These are phyloP conservation scores for Candida smagusa DNA, from an alignment of 1,139 yeast genomes.

Conservation along the genomic window DNA sequence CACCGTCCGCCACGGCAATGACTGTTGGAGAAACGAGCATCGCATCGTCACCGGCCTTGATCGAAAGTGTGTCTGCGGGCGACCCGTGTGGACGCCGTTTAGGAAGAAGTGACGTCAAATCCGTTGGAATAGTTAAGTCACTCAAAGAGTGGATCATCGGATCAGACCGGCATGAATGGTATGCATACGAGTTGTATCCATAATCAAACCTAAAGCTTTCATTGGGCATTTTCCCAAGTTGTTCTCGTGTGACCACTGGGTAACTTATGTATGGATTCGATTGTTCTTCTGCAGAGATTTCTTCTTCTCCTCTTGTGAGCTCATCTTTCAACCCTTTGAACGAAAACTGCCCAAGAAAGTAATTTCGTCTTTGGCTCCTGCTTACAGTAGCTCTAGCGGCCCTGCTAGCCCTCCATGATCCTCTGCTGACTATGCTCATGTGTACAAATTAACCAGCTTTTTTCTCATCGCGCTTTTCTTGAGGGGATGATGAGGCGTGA, in stretches of 20 bases:
- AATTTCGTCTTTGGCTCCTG: slow-evolving; percentile 5
- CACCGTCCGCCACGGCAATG: slow-evolving; percentile 60
- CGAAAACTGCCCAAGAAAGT: slow-evolving; percentile 22
- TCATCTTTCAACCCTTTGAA: slow-evolving; percentile 4
- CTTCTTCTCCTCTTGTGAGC: slow-evolving; percentile 14
- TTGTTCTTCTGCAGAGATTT: slow-evolving; percentile 19
- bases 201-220: slow-evolving; percentile 46
- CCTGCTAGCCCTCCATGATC: too few relatives aligned
- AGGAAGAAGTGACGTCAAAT: slow-evolving; percentile 45
- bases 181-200: slow-evolving; percentile 47
- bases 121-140: slow-evolving; percentile 51
- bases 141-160: slow-evolving; percentile 50
- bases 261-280: slow-evolving; percentile 40
- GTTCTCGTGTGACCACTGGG: slow-evolving; percentile 41
- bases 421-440: too few relatives aligned
- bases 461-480: too few relatives aligned
- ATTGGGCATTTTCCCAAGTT: slow-evolving; percentile 31
- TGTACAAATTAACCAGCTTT: too few relatives aligned
- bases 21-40: slow-evolving; percentile 56
- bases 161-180: slow-evolving; percentile 38
- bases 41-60: slow-evolving; percentile 63
- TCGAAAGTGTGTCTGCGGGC: slow-evolving; percentile 50
- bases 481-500: too few relatives aligned
- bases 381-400: too few relatives aligned
- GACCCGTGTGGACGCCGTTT: slow-evolving; percentile 53